Base-by-base conservation (phyloP, 1,284 basidiomycete species). In the Irpex rosettiformis region DNA sequence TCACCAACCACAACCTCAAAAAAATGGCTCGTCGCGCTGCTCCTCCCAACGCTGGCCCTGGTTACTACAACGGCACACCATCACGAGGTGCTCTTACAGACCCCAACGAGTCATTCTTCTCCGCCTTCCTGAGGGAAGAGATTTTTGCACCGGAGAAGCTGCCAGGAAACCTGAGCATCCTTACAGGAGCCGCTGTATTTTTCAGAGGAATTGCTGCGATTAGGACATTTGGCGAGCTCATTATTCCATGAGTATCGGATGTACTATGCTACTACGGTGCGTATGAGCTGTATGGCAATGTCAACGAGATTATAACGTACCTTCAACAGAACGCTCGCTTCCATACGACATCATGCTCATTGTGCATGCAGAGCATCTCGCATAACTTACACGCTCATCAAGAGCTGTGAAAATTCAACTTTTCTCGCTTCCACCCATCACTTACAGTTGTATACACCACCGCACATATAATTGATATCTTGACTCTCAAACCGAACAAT, bases 191-290 rank as follows among this genome's bases (percentile, higher is more conserved):
- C 10, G 76, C 78, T 11, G 71, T 90, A 60, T 91, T 91, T 66
- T 72, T 83, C 22, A 86, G 80, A 22, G 87, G 88, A 4, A 83
- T 91, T 59, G 70, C 84, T 53, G 79, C 75, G 10, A 80, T 85
- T 29, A 79, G 89, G 71, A 80, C 79, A 25, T 91, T 84, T 83
- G 89, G 89, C n/a, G 87, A 88, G 51, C 69, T 89, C 56, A 80
- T 90, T 74, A 80, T 90, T 22, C 87, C 86, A 8, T 51, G 27
- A 51, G 18, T n/a, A n/a, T n/a, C n/a, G 24, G 43, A 8, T 11
- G 7, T n/a, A 45, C 3, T 18, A 49, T 81, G 81, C 42, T 88
- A 70, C 75, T 43, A 52, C n/a, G 40, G 43, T 13, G 24, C 13
- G 59, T 57, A 33, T 25, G 43, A n/a, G 43, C 21, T 45, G 33